A percentile compares a stretch with the other conserved stretches of the same genome.
phyloP scores from a whole-genome alignment of 805 yeast genomes.

The Wickerhamomyces alni region DNA sequence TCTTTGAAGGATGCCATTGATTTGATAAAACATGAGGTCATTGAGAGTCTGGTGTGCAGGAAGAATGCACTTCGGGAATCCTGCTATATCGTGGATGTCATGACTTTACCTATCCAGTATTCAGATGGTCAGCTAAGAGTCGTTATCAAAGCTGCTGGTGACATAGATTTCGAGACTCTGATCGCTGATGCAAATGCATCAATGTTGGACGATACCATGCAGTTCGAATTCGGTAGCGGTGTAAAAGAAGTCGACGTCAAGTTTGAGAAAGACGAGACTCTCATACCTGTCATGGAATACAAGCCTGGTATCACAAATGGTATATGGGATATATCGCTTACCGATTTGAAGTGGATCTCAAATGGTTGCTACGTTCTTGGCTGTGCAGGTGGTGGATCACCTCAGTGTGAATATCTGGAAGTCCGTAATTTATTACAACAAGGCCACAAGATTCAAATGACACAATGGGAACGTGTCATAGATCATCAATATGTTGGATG shows the following conservation, averaged over 20 bases:
- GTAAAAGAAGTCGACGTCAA: neutral
- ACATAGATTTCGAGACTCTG: constrained; percentile 1
- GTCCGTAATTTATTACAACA: constrained; percentile 25
- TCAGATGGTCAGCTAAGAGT: constrained; percentile 12
- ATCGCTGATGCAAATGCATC: neutral
- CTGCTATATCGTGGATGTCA: constrained; percentile 15
- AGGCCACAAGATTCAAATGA: constrained; percentile 30
- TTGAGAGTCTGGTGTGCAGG: constrained; percentile 9
- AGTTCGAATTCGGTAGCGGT: neutral
- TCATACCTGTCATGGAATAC: constrained; percentile 16
- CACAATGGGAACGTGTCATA: constrained; percentile 26
- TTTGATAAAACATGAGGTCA: constrained; percentile 9
- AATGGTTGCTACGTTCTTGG: constrained; percentile 40
- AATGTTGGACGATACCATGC: neutral
- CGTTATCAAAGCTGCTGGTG: constrained; percentile 16
- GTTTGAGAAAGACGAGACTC: neutral
- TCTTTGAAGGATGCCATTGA: constrained; percentile 9
- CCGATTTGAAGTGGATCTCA: constrained; percentile 31
- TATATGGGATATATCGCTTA: constrained; percentile 35
- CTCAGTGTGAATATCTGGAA: constrained; percentile 32
- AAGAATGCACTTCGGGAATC: constrained; percentile 6
- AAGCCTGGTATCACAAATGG: constrained; percentile 25
- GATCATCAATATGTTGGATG: constrained; percentile 23
- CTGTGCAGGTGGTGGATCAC: constrained; percentile 44
- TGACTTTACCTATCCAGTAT: constrained; percentile 17